These are phyloP conservation scores for Diaporthe citriasiana DNA, from an alignment of 2,329 filamentous ascomycete genomes.

Conservation along the genomic window DNA sequence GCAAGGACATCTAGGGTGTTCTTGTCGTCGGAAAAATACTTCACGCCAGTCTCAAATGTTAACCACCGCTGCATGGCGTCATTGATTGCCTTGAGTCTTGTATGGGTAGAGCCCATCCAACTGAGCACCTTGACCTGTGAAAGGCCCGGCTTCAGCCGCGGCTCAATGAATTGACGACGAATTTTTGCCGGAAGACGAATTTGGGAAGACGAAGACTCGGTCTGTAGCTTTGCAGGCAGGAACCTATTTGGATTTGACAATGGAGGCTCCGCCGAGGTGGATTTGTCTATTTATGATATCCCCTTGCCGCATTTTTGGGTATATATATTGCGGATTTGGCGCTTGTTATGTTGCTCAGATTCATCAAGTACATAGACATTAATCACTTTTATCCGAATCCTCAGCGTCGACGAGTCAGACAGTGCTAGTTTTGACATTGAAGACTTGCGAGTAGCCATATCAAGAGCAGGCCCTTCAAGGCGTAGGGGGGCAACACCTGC, in stretches of 20 bases:
- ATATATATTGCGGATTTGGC: conserved; percentile 25
- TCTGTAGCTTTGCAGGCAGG: not conserved
- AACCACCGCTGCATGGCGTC: not conserved
- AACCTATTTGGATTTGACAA: not conserved
- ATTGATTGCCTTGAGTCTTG: not conserved
- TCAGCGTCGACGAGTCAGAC: not conserved
- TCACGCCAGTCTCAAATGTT: not conserved
- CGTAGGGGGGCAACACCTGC: too few species aligned
- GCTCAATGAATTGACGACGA: not conserved
- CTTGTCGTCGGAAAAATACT: conserved; percentile 17
- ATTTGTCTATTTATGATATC: conserved; percentile 40
- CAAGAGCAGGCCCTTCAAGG: too few species aligned
- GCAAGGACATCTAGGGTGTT: conserved; percentile 40
- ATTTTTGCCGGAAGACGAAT: not conserved
- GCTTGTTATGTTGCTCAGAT: not conserved
- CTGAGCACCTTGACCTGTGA: not conserved
- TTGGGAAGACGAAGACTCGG: not conserved
- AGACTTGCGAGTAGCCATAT: too few species aligned
- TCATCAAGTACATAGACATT: conserved; percentile 9
- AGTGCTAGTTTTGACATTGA: not conserved
- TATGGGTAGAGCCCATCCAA: not conserved
- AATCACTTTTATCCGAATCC: not conserved
- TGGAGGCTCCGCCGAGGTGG: conserved; percentile 15
- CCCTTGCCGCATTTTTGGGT: conserved; percentile 40
- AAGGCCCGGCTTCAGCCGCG: not conserved